Percentiles rank a stretch among this genome's conserved stretches.
Conservation (phyloP, 2,329 filamentous ascomycete species). For the Colletotrichum sp. region DNA sequence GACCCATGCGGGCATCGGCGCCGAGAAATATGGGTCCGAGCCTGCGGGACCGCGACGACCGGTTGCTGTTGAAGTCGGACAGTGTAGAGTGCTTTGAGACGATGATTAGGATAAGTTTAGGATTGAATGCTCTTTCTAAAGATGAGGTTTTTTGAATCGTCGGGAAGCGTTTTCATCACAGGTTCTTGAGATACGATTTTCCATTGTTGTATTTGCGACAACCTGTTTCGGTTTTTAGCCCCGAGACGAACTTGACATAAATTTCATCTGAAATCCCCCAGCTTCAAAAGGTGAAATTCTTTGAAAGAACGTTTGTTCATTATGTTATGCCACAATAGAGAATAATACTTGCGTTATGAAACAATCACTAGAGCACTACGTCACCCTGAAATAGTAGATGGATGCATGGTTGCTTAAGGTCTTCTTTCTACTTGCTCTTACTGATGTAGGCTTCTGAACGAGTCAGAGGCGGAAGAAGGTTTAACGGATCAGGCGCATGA, state of each 20-base stretch:
- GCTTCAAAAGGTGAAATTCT: too few species aligned
- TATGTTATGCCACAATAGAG: rapidly evolving
- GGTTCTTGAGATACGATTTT: not conserved
- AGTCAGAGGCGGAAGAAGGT: not conserved
- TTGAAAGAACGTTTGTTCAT: rapidly evolving
- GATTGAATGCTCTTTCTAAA: rapidly evolving
- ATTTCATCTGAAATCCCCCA: too few species aligned
- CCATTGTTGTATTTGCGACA: rapidly evolving
- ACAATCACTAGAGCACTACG: not conserved
- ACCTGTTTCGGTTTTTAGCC: rapidly evolving
- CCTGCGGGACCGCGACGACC: not conserved
- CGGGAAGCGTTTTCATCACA: not conserved
- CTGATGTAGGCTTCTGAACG: rapidly evolving
- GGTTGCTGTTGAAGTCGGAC: not conserved
- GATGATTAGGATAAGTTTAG: not conserved
- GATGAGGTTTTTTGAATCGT: not conserved
- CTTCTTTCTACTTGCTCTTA: not conserved
- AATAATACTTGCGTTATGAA: rapidly evolving
- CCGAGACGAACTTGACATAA: rapidly evolving
- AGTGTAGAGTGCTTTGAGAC: not conserved
- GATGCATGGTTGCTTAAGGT: not conserved
- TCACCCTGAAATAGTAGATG: not conserved
- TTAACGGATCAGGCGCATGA: too few species aligned
- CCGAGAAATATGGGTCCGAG: not conserved
- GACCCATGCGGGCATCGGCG: not conserved